phyloP scores from a whole-genome alignment of 345 rosid genomes.

The Eutrema yunnanense region DNA sequence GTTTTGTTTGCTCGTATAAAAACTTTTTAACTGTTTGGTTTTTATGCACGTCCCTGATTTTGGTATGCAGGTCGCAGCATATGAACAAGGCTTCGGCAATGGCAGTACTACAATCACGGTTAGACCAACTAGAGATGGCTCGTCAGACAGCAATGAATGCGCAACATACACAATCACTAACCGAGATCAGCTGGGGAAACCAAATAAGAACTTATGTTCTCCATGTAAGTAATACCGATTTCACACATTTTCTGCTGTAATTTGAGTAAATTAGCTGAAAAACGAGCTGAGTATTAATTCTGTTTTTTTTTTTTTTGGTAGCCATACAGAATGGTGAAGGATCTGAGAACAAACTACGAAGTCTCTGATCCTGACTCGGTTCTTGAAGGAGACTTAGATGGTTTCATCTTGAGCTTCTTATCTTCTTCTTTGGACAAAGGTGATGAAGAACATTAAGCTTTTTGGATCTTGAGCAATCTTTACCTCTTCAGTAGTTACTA shows the following conservation, averaged over 20 bases:
- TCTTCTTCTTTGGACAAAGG: constrained; percentile 65
- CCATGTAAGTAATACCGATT: constrained; percentile 49
- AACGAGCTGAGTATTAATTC: neutral
- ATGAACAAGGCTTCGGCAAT: constrained; percentile 92
- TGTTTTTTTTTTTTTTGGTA: constrained; percentile 18
- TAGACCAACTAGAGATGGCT: constrained; percentile 87
- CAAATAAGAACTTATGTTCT: constrained; percentile 90
- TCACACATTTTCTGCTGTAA: neutral
- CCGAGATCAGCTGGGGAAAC: constrained; percentile 91
- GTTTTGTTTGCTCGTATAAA: neutral
- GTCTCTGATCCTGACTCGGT: constrained; percentile 89
- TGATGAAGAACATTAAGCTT: constrained; percentile 25
- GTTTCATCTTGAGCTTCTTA: constrained; percentile 73
- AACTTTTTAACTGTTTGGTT: neutral
- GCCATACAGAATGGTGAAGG: constrained; percentile 96
- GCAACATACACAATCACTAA: constrained; percentile 86
- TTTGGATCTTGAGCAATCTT: neutral
- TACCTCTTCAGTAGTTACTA: neutral
- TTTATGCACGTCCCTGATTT: neutral
- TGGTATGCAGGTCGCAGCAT: constrained; percentile 62
- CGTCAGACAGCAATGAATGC: constrained; percentile 89
- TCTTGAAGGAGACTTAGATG: constrained; percentile 84
- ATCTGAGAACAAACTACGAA: constrained; percentile 83
- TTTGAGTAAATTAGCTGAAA: neutral
- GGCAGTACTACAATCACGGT: constrained; percentile 88